phyloP scores from a whole-genome alignment of 202 grass and related monocot genomes.

The Elaeis oleifera region DNA sequence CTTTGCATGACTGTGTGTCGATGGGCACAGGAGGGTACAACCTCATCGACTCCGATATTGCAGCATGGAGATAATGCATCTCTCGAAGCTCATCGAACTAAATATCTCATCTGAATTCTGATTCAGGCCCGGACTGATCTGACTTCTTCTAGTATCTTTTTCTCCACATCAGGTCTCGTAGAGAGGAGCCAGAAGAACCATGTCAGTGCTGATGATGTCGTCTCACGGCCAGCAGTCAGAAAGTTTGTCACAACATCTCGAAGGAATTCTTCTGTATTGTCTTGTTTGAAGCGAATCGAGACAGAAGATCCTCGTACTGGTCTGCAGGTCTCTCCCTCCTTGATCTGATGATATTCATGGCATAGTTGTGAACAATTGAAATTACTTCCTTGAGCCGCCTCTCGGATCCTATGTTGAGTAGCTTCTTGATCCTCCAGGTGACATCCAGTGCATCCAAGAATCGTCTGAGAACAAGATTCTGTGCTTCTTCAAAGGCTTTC shows the following conservation, averaged over 20 bases:
- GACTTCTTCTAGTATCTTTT: too few relatives aligned
- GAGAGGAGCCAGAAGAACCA: conserved; percentile 57
- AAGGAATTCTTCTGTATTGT: conserved; percentile 30
- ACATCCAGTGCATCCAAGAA: conserved; percentile 28
- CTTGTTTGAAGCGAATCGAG: conserved; percentile 33
- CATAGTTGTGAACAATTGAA: conserved; percentile 33
- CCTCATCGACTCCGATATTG: conserved; percentile 47
- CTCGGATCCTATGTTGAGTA: conserved; percentile 44
- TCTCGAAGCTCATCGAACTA: neutral
- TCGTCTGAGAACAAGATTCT: conserved; percentile 26
- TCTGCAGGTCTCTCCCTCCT: conserved; percentile 7
- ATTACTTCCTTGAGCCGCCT: conserved; percentile 27
- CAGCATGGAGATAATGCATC: conserved; percentile 46
- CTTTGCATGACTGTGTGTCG: conserved; percentile 24
- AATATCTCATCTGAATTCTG: neutral
- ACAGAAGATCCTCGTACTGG: conserved; percentile 36
- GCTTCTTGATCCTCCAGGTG: conserved; percentile 44
- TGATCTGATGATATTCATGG: conserved; percentile 34
- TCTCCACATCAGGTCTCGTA: too few relatives aligned
- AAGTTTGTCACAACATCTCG: conserved; percentile 44
- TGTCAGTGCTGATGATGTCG: conserved; percentile 38
- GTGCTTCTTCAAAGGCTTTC: conserved; percentile 31
- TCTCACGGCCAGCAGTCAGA: conserved; percentile 49
- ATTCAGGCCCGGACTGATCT: too few relatives aligned
- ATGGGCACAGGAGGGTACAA: conserved; percentile 34